These are phyloP conservation scores for Epithemia pelagica DNA, from an alignment of 108 stramenopile species.

Conservation along the genomic window DNA sequence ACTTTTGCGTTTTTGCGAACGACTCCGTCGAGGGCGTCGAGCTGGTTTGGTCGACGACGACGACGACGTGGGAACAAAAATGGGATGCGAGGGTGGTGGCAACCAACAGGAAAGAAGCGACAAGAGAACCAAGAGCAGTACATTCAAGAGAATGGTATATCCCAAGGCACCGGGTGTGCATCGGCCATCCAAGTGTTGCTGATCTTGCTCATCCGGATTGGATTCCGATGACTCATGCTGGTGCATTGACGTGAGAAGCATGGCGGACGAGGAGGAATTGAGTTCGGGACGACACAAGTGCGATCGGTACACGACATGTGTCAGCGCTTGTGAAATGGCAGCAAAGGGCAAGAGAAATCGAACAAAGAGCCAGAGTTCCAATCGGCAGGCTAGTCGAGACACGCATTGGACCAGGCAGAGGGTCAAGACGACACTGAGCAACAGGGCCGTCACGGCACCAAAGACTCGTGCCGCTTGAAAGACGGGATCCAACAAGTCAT, in stretches of 20 bases:
- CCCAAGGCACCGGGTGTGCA: neutral
- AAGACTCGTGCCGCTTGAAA: slow-evolving; percentile 9
- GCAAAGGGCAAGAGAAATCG: slow-evolving; percentile 7
- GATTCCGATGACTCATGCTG: neutral
- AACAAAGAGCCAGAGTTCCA: slow-evolving; percentile 4
- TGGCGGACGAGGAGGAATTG: neutral
- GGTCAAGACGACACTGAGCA: neutral
- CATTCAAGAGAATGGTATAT: neutral
- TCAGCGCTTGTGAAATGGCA: slow-evolving; percentile 2
- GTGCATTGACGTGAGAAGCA: neutral
- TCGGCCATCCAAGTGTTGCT: neutral
- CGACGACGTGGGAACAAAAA: neutral
- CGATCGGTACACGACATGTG: neutral
- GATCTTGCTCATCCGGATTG: neutral
- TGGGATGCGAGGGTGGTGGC: slow-evolving; percentile 4
- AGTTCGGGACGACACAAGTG: neutral
- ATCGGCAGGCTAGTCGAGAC: neutral
- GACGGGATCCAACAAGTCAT: slow-evolving; percentile 2
- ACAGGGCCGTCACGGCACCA: slow-evolving; percentile 6
- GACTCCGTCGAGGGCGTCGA: neutral
- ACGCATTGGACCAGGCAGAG: neutral
- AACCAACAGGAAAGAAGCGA: neutral
- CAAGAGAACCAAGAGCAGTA: neutral
- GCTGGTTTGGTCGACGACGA: neutral
- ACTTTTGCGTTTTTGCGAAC: neutral